Evolutionary conservation across 2,329 filamentous ascomycete species (phyloP), one percentile per base, ranked within the genome.

Genomic region (Epichloe sibirici): DNA sequence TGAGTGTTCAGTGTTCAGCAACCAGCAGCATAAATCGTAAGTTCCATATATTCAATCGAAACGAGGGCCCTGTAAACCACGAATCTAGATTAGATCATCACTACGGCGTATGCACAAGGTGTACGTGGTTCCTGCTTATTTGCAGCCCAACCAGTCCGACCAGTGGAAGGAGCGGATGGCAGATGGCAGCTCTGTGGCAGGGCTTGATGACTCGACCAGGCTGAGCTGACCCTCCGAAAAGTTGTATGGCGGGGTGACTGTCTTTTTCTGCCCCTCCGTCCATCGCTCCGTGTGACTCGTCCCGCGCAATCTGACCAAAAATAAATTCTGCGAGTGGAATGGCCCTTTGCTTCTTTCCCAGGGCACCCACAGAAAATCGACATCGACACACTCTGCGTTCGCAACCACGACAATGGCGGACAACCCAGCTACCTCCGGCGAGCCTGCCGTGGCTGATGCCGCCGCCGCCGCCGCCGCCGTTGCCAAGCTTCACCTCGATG

Each of bases 401-500:
- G 46, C 46, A 13, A 39, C 37, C 34, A 44, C 21, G 25, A 57
- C 38, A 51, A 69, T 69, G 67, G 58, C 65, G 42, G 66, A 69
- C 57, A 63, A 64, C 35, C 60, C 61, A 47, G 56, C 63, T 48
- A 50, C 64, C 53, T 48, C 66, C 54, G 64, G 62, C 56, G 63
- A 64, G 54, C 64, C 66, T 58, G 66, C 71, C 45, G 71, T 72
- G 51, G 72, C 72, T 57, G 77, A 79, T 58, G 70, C 72, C 62
- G 66, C 82, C 57, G 79, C 78, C 59, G 70, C 72, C 62, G 70
- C 72, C 62, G 70, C 72, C 62, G 70, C 72, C 62, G 69, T 84
- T 59, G 79, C 79, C 64, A 88, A 91, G 73, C 78, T 95, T 61
- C 79, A 90, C 69, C 80, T 93, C 49, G 93, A 98, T 69, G 88